phyloP scores from a whole-genome alignment of 2,329 filamentous ascomycete species.

The Colletotrichum horii region DNA sequence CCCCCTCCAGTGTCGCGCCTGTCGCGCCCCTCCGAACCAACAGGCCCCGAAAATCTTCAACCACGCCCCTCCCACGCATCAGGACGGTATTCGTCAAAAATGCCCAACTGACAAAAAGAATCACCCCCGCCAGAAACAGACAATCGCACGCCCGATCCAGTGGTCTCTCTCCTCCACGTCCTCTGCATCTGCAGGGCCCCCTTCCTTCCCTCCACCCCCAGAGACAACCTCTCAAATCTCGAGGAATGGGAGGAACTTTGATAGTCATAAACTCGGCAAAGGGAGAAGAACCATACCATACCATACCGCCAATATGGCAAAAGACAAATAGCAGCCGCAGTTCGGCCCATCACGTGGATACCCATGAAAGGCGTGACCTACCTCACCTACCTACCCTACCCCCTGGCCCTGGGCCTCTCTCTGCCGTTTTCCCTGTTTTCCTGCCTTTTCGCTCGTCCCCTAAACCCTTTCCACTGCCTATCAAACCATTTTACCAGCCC shows the following conservation, averaged over 20 bases:
- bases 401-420: not conserved
- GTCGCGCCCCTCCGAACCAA: constrained; percentile 9
- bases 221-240: not conserved
- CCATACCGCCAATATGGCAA: not conserved
- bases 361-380: not conserved
- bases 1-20: not conserved
- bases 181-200: not conserved
- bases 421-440: not conserved
- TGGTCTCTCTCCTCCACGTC: not conserved
- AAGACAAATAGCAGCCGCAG: constrained; percentile 12
- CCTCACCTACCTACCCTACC: not conserved
- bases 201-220: not conserved
- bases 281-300: not conserved
- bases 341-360: constrained; percentile 15
- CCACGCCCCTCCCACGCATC: not conserved
- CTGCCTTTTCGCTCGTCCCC: not conserved
- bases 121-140: not conserved
- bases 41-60: not conserved
- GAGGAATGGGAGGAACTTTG: not conserved
- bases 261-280: not conserved
- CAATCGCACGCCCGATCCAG: constrained; percentile 7
- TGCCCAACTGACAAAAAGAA: not conserved
- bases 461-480: not conserved
- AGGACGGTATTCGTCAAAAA: not conserved
- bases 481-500: not conserved